Evolutionary conservation across 331 rosid genomes (phyloP).

Genomic region (Stylosanthes scabra): DNA sequence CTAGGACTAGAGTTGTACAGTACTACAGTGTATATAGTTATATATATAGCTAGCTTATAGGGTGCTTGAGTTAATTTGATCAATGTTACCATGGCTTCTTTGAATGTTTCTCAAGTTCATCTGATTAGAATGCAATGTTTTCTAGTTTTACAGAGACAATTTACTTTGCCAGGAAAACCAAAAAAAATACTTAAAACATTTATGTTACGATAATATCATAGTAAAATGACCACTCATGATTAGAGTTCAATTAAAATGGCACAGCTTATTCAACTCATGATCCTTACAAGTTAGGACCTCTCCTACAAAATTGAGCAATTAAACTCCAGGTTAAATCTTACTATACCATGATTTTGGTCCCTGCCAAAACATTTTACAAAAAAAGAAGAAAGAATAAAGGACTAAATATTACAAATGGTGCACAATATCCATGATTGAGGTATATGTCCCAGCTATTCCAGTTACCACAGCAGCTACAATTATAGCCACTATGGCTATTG

Average conservation of each 20-base stretch:
- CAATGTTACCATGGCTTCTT: not conserved
- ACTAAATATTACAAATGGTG: conserved; percentile 27
- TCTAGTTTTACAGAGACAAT: not conserved
- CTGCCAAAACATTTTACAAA: not conserved
- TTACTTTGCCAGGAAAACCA: not conserved
- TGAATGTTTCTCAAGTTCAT: not conserved
- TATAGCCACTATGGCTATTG: conserved; percentile 40
- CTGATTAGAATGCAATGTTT: not conserved
- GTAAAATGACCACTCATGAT: not conserved
- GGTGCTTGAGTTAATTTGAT: too few species aligned
- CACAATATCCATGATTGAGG: conserved; percentile 56
- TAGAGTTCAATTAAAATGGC: not conserved
- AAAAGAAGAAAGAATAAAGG: too few species aligned
- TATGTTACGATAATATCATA: not conserved
- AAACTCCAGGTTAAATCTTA: not conserved
- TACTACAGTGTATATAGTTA: too few species aligned
- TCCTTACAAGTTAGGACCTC: not conserved
- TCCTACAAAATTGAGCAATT: not conserved
- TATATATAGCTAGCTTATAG: too few species aligned
- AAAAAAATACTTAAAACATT: not conserved
- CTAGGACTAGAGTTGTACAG: too few species aligned
- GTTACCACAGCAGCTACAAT: conserved; percentile 47
- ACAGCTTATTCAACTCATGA: not conserved
- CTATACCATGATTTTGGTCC: not conserved
- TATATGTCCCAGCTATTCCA: conserved; percentile 67